A percentile compares a stretch with the other conserved stretches of the same genome.
Conservation (phyloP, 148 eudicot species). For the Gaultheria prostrata region DNA sequence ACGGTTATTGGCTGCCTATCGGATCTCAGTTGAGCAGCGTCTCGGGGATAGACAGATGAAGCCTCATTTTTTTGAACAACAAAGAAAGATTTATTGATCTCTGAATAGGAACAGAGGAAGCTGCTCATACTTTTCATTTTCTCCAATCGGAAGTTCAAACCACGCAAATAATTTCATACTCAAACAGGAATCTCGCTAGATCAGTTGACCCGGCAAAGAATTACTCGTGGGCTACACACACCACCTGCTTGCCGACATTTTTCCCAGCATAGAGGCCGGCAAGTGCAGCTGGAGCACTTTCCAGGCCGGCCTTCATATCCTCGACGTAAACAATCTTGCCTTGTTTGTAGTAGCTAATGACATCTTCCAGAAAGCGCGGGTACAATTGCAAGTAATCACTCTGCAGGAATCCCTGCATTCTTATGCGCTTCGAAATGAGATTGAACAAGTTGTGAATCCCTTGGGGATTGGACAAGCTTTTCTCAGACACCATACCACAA, state of each 20-base stretch:
- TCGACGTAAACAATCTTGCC: conserved; percentile 75
- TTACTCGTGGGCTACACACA: conserved; percentile 52
- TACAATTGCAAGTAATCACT: conserved; percentile 64
- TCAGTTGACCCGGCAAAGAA: background rate
- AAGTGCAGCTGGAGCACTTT: conserved; percentile 68
- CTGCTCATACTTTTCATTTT: background rate
- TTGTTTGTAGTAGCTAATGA: conserved; percentile 45
- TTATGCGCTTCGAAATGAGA: conserved; percentile 49
- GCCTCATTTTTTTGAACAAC: no score
- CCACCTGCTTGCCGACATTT: conserved; percentile 77
- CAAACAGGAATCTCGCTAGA: background rate
- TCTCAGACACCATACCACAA: conserved; percentile 81
- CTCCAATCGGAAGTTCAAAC: background rate
- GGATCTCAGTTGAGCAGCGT: background rate
- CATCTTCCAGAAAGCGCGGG: conserved; percentile 54
- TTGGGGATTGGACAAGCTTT: conserved; percentile 34
- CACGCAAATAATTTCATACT: background rate
- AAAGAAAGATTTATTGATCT: no score
- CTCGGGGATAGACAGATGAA: background rate
- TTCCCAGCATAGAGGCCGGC: conserved; percentile 69
- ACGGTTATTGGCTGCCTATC: background rate
- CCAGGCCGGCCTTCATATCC: conserved; percentile 64
- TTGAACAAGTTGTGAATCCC: conserved; percentile 54
- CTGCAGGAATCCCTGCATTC: conserved; percentile 74
- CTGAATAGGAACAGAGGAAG: background rate